Base-by-base conservation (phyloP, 2,329 filamentous ascomycete genomes). In the Celoporthe dispersa region DNA sequence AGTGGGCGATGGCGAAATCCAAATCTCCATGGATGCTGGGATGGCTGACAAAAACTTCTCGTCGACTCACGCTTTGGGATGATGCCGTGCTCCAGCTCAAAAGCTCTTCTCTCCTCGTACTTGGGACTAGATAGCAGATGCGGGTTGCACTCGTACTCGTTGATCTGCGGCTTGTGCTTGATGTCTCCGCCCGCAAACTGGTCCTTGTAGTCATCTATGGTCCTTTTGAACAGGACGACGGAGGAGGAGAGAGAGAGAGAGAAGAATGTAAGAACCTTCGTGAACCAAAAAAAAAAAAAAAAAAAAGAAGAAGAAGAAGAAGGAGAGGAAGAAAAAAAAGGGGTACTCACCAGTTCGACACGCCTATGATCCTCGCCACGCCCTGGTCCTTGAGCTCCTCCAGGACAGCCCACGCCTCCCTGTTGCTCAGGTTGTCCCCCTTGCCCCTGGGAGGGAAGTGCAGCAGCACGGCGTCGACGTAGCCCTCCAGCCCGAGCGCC, bases 341-440 rank as follows among this genome's bases (percentile, higher is more conserved):
- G 9, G 9, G 3, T 9, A 41, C 64, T 66, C 64, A 66, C 64
- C 53, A 66, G 37, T 66, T 66, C 22, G 64, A 66, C 8, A 66
- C 64, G 16, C 64, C 64, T 25, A 66, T 66, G 16, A 66, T 44
- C 6, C 64, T 66, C 64, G 53, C 64, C 0, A 66, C 11, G 6
- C 64, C 64, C 53, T n/a, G 35, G 35, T 66, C 64, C 64, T 66
- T 66, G 11, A 66, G 53, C 51, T 60, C 51, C 37, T 66, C 53
- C 64, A 66, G 4, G 5, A 66, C 64, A 12, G 51, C 64, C 64
- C 64, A 66, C 4, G 64, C 64, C 25, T 66, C 64, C 12, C 64
- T 25, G 19, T 66, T 66, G 11, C 39, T 44, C 3, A 66, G 53
- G 19, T 66, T 66, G 4, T 35, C 64, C 1, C 53, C 53, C 25